phyloP scores from a whole-genome alignment of 1,139 yeast genomes.

The Kurtzmaniella quercitrusa region DNA sequence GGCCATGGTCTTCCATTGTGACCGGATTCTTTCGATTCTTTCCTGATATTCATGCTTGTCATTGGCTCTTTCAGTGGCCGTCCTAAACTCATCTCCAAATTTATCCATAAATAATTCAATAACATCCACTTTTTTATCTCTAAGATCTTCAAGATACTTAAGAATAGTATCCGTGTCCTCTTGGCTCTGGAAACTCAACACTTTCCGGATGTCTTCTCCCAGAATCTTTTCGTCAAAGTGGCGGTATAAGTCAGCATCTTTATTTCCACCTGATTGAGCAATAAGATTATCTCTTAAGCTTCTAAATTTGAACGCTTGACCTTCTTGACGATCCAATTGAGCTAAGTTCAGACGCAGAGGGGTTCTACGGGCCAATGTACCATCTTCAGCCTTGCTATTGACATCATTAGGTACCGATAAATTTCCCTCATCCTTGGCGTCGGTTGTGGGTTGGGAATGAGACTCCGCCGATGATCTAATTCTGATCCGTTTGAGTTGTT shows the following conservation, averaged over 20 bases:
- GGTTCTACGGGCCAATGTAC: background rate
- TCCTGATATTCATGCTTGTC: slow-evolving; percentile 8
- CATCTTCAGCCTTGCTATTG: background rate
- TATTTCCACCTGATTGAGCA: background rate
- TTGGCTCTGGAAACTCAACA: slow-evolving; percentile 40
- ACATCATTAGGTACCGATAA: slow-evolving; percentile 4
- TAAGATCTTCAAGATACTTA: slow-evolving; percentile 45
- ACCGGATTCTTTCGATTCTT: slow-evolving; percentile 9
- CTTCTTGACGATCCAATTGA: slow-evolving; percentile 37
- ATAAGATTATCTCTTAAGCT: slow-evolving; percentile 19
- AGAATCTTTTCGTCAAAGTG: slow-evolving; percentile 22
- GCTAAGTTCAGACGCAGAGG: slow-evolving; percentile 23
- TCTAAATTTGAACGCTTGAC: slow-evolving; percentile 34
- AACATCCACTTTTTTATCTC: slow-evolving; percentile 48
- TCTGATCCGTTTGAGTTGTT: slow-evolving; percentile 9
- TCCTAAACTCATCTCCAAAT: background rate
- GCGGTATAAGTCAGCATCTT: slow-evolving; percentile 8
- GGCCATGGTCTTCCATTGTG: slow-evolving; percentile 4
- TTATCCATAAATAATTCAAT: slow-evolving; percentile 43
- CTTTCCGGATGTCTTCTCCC: slow-evolving; percentile 52
- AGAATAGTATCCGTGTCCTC: slow-evolving; percentile 53
- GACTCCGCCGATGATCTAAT: slow-evolving; percentile 2
- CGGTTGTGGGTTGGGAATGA: background rate
- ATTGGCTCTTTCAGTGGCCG: background rate
- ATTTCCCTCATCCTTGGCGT: slow-evolving; percentile 1